Conservation (phyloP, 2,329 filamentous ascomycete genomes). For the Colletotrichum shisoi region DNA sequence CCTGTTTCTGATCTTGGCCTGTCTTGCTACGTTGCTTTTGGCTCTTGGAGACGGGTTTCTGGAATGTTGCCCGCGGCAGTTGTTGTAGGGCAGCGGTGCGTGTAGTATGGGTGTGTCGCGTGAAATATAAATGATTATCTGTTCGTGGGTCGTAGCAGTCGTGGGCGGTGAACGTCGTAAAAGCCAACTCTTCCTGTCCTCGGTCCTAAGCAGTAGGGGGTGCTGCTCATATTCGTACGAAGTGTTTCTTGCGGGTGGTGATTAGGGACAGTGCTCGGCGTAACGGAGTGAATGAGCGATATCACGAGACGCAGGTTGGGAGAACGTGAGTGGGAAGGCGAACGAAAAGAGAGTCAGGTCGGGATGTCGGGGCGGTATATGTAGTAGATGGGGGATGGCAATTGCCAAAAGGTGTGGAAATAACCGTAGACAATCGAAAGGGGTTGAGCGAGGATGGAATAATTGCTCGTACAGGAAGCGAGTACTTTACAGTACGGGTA, state of each 20-base stretch:
- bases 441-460: slow-evolving; percentile 4
- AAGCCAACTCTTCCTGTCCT: slow-evolving; percentile 41
- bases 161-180: slow-evolving; percentile 27
- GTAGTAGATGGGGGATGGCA: slow-evolving; percentile 22
- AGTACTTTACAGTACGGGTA: too few relatives aligned
- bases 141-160: slow-evolving; percentile 32
- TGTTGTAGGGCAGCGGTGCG: background rate
- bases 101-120: too few relatives aligned
- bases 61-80: slow-evolving; percentile 3
- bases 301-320: slow-evolving; percentile 29
- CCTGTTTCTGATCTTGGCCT: slow-evolving; percentile 10
- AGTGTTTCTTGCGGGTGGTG: slow-evolving; percentile 16
- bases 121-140: slow-evolving; percentile 21
- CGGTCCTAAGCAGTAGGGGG: slow-evolving; percentile 39
- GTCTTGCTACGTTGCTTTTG: background rate
- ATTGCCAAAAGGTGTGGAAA: slow-evolving; percentile 12
- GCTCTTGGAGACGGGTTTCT: background rate
- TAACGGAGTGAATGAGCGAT: background rate
- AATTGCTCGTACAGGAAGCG: background rate
- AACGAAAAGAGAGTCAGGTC: background rate
- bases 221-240: slow-evolving; percentile 40
- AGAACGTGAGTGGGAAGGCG: slow-evolving; percentile 15
- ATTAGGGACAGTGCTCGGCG: slow-evolving; percentile 13
- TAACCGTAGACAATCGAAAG: slow-evolving; percentile 1
- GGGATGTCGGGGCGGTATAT: slow-evolving; percentile 38